Conservation (phyloP, 2,329 filamentous ascomycete genomes). For the Neobulgaria alba region DNA sequence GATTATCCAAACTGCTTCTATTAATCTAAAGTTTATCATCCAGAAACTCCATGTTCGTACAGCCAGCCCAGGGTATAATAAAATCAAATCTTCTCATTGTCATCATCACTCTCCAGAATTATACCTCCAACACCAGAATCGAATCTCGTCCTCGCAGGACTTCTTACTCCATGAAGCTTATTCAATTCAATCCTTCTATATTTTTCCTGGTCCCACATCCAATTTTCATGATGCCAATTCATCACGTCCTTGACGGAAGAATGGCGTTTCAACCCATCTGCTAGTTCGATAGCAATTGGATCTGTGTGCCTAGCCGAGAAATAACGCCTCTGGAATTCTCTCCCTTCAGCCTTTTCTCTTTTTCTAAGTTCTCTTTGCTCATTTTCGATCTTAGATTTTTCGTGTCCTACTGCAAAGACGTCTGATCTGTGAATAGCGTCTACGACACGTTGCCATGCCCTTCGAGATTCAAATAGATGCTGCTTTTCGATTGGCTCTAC, state of each 20-base stretch:
- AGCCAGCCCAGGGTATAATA: too few relatives aligned
- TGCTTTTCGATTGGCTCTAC: constrained; percentile 68
- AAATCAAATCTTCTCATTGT: not conserved
- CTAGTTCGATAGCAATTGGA: constrained; percentile 33
- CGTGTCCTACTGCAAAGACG: constrained; percentile 66
- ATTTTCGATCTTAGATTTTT: constrained; percentile 86
- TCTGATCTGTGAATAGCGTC: constrained; percentile 71
- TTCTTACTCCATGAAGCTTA: constrained; percentile 12
- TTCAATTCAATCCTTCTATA: constrained; percentile 13
- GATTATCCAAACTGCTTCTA: too few relatives aligned
- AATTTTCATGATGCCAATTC: constrained; percentile 17
- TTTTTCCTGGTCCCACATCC: constrained; percentile 25
- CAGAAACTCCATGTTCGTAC: too few relatives aligned
- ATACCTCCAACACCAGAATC: constrained; percentile 21
- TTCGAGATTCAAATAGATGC: constrained; percentile 76
- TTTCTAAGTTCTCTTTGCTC: constrained; percentile 71
- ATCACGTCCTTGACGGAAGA: constrained; percentile 13
- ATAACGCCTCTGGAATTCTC: constrained; percentile 73
- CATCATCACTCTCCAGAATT: not conserved
- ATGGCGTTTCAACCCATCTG: constrained; percentile 28
- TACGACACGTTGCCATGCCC: constrained; percentile 81
- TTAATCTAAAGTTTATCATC: too few relatives aligned
- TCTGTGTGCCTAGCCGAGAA: constrained; percentile 52
- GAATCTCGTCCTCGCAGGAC: constrained; percentile 16
- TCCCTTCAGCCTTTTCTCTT: constrained; percentile 62